Conservation (phyloP, 2,329 filamentous ascomycete genomes). For the Paecilomyces variotii region DNA sequence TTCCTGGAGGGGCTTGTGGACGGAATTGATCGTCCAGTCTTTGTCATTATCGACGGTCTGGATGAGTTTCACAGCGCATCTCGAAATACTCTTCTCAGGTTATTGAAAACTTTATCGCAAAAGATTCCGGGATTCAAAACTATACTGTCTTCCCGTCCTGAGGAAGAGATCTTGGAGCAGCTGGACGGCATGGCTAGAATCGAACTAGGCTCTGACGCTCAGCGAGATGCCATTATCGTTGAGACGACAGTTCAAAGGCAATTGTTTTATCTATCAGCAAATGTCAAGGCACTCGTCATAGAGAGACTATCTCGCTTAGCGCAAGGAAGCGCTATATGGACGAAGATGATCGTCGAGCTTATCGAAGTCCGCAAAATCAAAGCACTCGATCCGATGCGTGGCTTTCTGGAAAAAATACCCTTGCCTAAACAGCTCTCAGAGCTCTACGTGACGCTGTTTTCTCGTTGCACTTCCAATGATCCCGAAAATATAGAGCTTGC, state of each 20-base stretch:
- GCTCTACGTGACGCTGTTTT: conserved; percentile 8
- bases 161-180: conserved; percentile 10
- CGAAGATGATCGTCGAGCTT: conserved; percentile 10
- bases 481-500: conserved; percentile 9
- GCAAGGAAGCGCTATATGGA: conserved; percentile 12
- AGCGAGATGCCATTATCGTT: conserved; percentile 8
- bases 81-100: conserved; percentile 9
- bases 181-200: conserved; percentile 4
- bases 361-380: conserved; percentile 9
- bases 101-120: conserved; percentile 1
- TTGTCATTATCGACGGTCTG: conserved; percentile 18
- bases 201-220: conserved; percentile 3
- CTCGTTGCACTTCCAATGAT: conserved; percentile 7
- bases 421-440: conserved; percentile 6
- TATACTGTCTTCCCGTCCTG: conserved; percentile 10
- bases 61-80: conserved; percentile 20
- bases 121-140: conserved; percentile 8
- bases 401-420: conserved; percentile 3
- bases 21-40: conserved; percentile 9
- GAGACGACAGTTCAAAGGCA: conserved; percentile 5
- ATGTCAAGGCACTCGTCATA: conserved; percentile 8
- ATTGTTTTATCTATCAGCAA: conserved; percentile 5
- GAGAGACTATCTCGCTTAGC: conserved; percentile 9
- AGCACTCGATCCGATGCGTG: conserved; percentile 1
- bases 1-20: conserved; percentile 9